Percentiles rank a stretch among this genome's conserved stretches.
phyloP scores from a whole-genome alignment of 768 basidiomycete species.

The Fistulinella prunicolor region DNA sequence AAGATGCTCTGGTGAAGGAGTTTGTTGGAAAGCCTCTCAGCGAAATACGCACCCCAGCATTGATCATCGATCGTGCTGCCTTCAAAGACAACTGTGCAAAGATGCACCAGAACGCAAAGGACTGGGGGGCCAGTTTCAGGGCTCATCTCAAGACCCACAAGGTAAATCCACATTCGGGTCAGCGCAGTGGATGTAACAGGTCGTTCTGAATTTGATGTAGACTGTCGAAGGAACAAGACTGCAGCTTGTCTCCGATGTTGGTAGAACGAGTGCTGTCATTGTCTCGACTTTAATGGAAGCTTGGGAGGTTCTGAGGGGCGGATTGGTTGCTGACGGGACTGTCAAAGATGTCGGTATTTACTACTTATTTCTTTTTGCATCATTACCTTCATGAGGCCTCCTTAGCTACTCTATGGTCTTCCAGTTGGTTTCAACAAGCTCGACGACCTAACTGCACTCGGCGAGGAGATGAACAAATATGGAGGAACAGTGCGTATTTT shows the following conservation, averaged over 20 bases:
- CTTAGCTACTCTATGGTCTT: constrained; percentile 79
- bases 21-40: constrained; percentile 59
- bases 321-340: constrained; percentile 65
- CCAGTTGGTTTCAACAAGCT: constrained; percentile 72
- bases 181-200: background rate
- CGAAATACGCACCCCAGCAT: constrained; percentile 68
- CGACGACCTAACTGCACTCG: constrained; percentile 59
- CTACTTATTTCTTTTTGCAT: background rate
- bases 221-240: constrained; percentile 72
- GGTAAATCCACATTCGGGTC: constrained; percentile 37
- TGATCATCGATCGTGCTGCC: constrained; percentile 69
- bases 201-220: constrained; percentile 34
- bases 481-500: constrained; percentile 67
- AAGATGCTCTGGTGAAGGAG: constrained; percentile 47
- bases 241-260: constrained; percentile 57
- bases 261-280: constrained; percentile 59
- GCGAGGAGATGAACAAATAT: constrained; percentile 49
- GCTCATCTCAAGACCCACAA: constrained; percentile 88
- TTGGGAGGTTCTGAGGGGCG: constrained; percentile 65
- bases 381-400: constrained; percentile 5
- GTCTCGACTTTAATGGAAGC: constrained; percentile 86
- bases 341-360: constrained; percentile 68
- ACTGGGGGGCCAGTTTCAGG: constrained; percentile 70
- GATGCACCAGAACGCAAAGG: constrained; percentile 66
- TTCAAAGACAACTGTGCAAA: constrained; percentile 71